Evolutionary conservation across 2,329 filamentous ascomycete species (phyloP), one percentile per base, ranked within the genome.

Genomic region (Didymellaceae sp.): DNA sequence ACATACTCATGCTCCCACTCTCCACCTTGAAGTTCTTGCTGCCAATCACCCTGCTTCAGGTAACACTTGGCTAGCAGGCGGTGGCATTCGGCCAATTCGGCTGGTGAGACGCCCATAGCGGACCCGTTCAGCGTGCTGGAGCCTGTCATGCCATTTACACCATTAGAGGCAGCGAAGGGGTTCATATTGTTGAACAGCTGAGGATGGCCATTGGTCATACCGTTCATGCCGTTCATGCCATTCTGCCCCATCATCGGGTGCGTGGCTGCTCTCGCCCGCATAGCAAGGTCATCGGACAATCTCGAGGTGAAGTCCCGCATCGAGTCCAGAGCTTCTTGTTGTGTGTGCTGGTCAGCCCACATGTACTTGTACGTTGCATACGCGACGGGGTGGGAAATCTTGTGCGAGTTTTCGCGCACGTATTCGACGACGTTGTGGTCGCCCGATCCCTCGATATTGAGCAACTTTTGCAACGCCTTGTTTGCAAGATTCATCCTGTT

Each of bases 291-390:
- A 39, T 85, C 81, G 6, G 83, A 82, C 28, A 88, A 74, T 33
- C 79, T 76, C 6, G 77, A 67, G 2, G 85, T 87, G 61, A 88
- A 88, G 41, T 85, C 81, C 56, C 82, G 82, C 43, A 88, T 77
- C 50, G 82, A 80, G 33, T 82, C 75, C 24, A 89, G 77, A 6
- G 72, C 72, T 32, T 72, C 70, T 39, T 69, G 61, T 28, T 70
- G 66, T 50, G 67, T 62, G 35, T 65, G 63, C n/a, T 65, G 59
- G 43, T 87, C 85, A 53, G 93, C 90, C 94, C 95, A 99, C 72
- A 96, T 87, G 71, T 91, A 99, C 74, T 99, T 99, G 74, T 97
- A 86, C 16, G 95, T 88, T n/a, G 94, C 93, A 72, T 99, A 99
- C 25, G 91, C 88, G 40, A 99, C 90, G 54, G 93, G 90, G 20